Base-by-base conservation (phyloP, 139 green algal species). In the Coccomyxa sp. region DNA sequence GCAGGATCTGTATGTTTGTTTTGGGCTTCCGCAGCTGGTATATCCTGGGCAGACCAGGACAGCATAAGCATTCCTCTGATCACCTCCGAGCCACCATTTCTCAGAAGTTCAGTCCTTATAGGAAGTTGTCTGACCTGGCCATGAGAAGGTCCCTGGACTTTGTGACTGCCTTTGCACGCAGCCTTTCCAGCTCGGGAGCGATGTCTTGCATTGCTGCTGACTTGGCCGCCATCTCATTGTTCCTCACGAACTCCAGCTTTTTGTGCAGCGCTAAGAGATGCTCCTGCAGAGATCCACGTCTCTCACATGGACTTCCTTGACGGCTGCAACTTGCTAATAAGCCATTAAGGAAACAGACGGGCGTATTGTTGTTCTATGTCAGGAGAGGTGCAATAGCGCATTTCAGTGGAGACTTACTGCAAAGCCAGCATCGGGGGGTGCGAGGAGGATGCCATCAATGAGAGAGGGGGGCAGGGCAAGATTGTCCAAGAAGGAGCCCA, bases 1-100 rank as follows among this genome's bases (percentile, higher is more conserved):
- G 95, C 81, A 98, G 86, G 66, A 95, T 91, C 86, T 97, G 94
- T 60, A 98, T 91, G 91, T 99, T 98, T 79, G 96, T 98, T 88
- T 96, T 97, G 79, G 96, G 95, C 85, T 95, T 95, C 21, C 94
- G 89, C 71, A 99, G 91, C 71, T 90, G 85, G 60, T 93, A 95
- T 81, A 99, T 92, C 27, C 85, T 94, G 91, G 76, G 86, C 32
- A 31, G 38, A 60, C 30, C 27, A 63, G 74, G 63, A 71, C 9
- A 71, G 18, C 18, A 71, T 25, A 71, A 71, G 63, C 63, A 71
- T 4, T 15, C 21, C 4, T 28, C 1, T 14, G 9, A 21, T 25
- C 18, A 25, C 38, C 3, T 51, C 38, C 38, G 38, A 51, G 38
- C 38, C 38, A 51, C 38, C 3, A 51, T 7, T 51, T 51, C 3